Evolutionary conservation across 108 stramenopile genomes (phyloP), one percentile per base, ranked within the genome.

Genomic region (Bacterosira constricta): DNA sequence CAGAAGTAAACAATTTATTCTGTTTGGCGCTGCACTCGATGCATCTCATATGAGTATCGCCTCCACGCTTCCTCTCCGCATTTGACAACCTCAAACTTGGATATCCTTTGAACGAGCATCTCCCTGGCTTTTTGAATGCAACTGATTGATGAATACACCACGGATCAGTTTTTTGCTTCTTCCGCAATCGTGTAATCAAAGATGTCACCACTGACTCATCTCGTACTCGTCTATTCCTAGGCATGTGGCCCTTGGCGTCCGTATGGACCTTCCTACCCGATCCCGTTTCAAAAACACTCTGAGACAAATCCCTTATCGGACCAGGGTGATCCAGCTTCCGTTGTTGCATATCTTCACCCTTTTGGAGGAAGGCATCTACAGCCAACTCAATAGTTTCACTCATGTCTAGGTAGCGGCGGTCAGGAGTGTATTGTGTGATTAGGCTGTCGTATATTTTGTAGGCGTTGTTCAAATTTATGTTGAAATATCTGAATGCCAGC

Each of bases 391-490:
- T 20, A 4, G 31, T 34, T 34, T 15, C 17, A n/a, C 18, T 5
- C 1, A 55, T 12, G 51, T 55, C 6, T 30, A 2, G 54, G 20
- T 32, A 55, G 13, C 20, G 13, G 13, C n/a, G 31, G 20, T 6
- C 10, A 34, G 54, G 15, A 15, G 20, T 20, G 20, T 55, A 1
- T 17, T 55, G 29, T 18, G 54, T 13, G 32, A 55, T 34, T 13
- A 20, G 15, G n/a, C 31, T 6, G 26, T 55, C 20, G 54, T 55
- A 55, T n/a, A 55, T 55, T 55, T 55, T 55, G 21, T 55, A 55
- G 32, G 54, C 54, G 54, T 55, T 55, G 21, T 55, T 55, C 54
- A 55, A 21, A n/a, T 15, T 18, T 18, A 55, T 55, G 54, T 55
- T 55, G 54, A 21, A 55, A n/a, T 18, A 18, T 35, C 8, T 15